These are phyloP conservation scores for Marasmius tenuissimus DNA, from an alignment of 1,284 basidiomycete species.

Conservation along the genomic window DNA sequence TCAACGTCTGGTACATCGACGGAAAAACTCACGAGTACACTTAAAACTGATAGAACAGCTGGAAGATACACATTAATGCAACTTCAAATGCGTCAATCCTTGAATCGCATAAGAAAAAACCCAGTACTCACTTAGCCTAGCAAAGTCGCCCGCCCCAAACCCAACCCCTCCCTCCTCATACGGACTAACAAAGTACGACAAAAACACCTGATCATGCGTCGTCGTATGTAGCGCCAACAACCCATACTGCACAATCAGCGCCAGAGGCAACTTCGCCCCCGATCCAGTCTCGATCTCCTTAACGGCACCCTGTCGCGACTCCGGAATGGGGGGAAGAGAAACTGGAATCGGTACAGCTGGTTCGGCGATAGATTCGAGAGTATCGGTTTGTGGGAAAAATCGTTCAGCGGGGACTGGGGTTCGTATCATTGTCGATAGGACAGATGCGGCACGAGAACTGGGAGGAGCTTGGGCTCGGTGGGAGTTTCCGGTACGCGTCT, in stretches of 20 bases:
- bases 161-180: constrained; percentile 74
- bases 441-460: too few relatives aligned
- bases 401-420: constrained; percentile 21
- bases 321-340: constrained; percentile 30
- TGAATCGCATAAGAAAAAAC: neutral
- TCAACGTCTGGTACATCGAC: constrained; percentile 6
- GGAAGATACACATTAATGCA: constrained; percentile 77
- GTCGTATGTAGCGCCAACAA: constrained; percentile 77
- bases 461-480: neutral
- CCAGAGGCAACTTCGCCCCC: constrained; percentile 60
- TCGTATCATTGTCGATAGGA: constrained; percentile 27
- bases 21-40: constrained; percentile 74
- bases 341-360: constrained; percentile 39
- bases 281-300: constrained; percentile 57
- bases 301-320: constrained; percentile 34
- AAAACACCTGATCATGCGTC: constrained; percentile 86
- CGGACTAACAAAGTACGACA: constrained; percentile 80
- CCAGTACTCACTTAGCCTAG: constrained; percentile 65
- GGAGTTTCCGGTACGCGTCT: neutral
- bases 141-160: constrained; percentile 75
- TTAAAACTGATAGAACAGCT: constrained; percentile 79
- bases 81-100: constrained; percentile 38
- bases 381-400: constrained; percentile 42
- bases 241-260: constrained; percentile 82
- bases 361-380: constrained; percentile 18